These are phyloP conservation scores for Zanthoxylum bungeanum DNA, from an alignment of 345 rosid genomes.

Conservation along the genomic window DNA sequence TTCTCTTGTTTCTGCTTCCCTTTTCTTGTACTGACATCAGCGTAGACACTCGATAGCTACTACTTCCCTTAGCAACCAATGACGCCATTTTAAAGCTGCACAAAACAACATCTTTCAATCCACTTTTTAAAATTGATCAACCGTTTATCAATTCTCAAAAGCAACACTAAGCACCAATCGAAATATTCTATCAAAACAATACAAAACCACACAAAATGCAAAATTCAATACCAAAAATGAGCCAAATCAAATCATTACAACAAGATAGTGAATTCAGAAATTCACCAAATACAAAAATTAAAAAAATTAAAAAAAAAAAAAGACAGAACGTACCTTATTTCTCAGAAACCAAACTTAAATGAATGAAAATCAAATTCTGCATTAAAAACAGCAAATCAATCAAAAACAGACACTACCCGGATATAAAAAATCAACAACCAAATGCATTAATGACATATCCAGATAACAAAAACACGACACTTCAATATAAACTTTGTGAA, in stretches of 20 bases:
- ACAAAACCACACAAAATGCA: neutral
- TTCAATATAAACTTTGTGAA: neutral
- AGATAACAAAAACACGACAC: conserved; percentile 8
- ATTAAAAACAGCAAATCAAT: conserved; percentile 22
- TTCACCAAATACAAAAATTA: no score
- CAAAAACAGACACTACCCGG: no score
- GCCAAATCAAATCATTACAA: conserved; percentile 1
- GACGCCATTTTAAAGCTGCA: conserved; percentile 68
- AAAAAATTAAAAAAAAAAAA: no score
- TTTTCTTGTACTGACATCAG: conserved; percentile 65
- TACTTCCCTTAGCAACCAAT: conserved; percentile 47
- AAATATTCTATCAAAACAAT: conserved; percentile 4
- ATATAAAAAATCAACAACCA: no score
- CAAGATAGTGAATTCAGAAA: no score
- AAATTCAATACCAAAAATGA: conserved; percentile 2
- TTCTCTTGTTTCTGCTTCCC: conserved; percentile 86
- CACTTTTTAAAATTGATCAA: no score
- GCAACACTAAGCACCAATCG: conserved; percentile 2
- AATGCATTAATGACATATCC: conserved; percentile 24
- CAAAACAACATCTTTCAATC: conserved; percentile 1
- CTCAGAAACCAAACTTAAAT: conserved; percentile 14
- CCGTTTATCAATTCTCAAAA: no score
- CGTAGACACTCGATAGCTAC: conserved; percentile 38
- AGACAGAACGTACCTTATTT: conserved; percentile 7
- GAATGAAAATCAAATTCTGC: conserved; percentile 11